These are phyloP conservation scores for Akebia trifoliata DNA, from an alignment of 164 flowering plant genomes.

Conservation along the genomic window DNA sequence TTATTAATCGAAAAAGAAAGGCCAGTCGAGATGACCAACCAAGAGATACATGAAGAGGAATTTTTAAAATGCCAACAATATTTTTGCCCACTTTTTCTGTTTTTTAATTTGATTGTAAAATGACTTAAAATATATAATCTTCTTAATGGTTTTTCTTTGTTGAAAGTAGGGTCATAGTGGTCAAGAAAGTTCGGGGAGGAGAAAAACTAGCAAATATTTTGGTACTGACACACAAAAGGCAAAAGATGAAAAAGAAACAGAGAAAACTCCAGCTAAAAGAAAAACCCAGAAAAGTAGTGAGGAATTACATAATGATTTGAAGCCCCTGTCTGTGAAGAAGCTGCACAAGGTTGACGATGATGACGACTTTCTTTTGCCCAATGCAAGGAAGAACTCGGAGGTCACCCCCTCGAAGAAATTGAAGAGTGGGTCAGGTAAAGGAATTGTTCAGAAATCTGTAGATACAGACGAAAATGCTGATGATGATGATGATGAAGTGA, in stretches of 20 bases:
- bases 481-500: constrained; percentile 30
- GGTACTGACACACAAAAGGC: constrained; percentile 38
- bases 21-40: no score
- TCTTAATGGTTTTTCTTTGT: constrained; percentile 3
- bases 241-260: constrained; percentile 43
- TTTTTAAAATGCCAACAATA: no score
- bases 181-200: constrained; percentile 61
- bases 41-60: no score
- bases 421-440: constrained; percentile 58
- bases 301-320: constrained; percentile 23
- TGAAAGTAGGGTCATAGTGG: constrained; percentile 33
- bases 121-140: neutral
- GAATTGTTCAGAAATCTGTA: constrained; percentile 32
- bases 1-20: no score
- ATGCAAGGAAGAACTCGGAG: constrained; percentile 30
- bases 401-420: constrained; percentile 64
- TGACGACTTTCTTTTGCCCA: constrained; percentile 55
- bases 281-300: constrained; percentile 31
- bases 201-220: constrained; percentile 87
- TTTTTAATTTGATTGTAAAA: neutral
- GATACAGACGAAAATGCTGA: constrained; percentile 48
- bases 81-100: no score
- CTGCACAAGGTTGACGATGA: constrained; percentile 48
- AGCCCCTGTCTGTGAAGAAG: constrained; percentile 47
- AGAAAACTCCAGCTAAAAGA: constrained; percentile 46